Evolutionary conservation across 2,329 filamentous ascomycete genomes (phyloP).

Genomic region (Aspergillus flavus): DNA sequence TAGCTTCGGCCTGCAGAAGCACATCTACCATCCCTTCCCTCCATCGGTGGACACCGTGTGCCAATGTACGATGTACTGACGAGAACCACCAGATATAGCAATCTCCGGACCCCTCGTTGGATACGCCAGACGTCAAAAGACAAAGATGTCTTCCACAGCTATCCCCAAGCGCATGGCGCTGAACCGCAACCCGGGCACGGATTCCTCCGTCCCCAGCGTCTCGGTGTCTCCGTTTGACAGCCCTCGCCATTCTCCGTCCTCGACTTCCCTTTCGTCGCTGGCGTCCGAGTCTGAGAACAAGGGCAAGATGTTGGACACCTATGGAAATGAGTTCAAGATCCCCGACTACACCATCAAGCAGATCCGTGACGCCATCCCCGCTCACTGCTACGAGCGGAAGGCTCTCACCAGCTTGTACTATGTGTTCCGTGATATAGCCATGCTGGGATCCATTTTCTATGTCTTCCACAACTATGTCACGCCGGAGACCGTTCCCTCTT

Average conservation of each 20-base stretch:
- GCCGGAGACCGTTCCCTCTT: conserved; percentile 76
- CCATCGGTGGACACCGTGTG: no score
- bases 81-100: not conserved
- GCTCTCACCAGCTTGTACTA: conserved; percentile 74
- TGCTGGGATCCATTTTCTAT: conserved; percentile 76
- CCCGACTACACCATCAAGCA: conserved; percentile 98
- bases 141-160: conserved; percentile 54
- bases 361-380: conserved; percentile 93
- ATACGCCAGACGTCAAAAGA: not conserved
- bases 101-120: not conserved
- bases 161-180: conserved; percentile 51
- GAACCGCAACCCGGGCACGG: conserved; percentile 55
- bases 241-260: conserved; percentile 69
- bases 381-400: conserved; percentile 94
- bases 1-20: not conserved
- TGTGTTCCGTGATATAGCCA: conserved; percentile 77
- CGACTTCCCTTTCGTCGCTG: conserved; percentile 90
- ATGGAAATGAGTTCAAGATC: conserved; percentile 90
- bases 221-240: conserved; percentile 61
- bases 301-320: conserved; percentile 77
- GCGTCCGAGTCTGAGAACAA: conserved; percentile 65
- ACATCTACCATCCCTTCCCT: not conserved
- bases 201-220: conserved; percentile 57
- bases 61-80: not conserved
- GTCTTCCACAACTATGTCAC: conserved; percentile 89